phyloP scores from a whole-genome alignment of 2,329 filamentous ascomycete species.

The Beauveria brongniartii region DNA sequence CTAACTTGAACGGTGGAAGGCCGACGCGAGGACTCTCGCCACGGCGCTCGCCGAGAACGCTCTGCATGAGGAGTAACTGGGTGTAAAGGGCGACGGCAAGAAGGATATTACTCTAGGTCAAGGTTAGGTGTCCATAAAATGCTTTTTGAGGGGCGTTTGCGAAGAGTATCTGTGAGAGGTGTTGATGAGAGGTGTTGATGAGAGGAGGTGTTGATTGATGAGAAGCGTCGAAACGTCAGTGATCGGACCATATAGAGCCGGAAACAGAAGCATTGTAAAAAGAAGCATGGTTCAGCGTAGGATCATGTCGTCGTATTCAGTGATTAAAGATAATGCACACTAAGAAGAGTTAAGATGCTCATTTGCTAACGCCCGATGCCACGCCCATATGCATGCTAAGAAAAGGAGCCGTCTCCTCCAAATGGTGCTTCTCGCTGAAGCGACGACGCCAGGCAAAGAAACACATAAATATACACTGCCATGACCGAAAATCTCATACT shows the following conservation, averaged over 20 bases:
- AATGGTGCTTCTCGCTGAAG: neutral
- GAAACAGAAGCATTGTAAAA: neutral
- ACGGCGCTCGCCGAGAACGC: slow-evolving; percentile 10
- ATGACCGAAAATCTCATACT: neutral
- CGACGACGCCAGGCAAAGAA: neutral
- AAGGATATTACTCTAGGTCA: slow-evolving; percentile 7
- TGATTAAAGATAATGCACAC: neutral
- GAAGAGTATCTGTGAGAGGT: neutral
- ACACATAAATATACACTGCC: neutral
- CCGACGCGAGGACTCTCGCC: slow-evolving; percentile 12
- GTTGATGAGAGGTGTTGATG: no score
- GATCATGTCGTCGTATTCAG: slow-evolving; percentile 1
- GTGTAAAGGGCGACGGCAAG: slow-evolving; percentile 12
- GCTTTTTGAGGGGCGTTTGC: neutral
- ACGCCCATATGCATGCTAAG: slow-evolving; percentile 1
- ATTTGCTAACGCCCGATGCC: neutral
- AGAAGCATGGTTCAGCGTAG: no score
- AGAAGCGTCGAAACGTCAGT: no score
- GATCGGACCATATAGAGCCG: no score
- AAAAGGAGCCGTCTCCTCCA: neutral
- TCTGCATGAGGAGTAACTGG: slow-evolving; percentile 3
- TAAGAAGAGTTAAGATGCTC: neutral
- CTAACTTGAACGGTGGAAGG: slow-evolving; percentile 7
- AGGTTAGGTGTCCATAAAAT: no score
- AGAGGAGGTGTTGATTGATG: no score